These are phyloP conservation scores for Saksenaea oblongispora DNA, from an alignment of 371 early-diverging fungal genomes.

Conservation along the genomic window DNA sequence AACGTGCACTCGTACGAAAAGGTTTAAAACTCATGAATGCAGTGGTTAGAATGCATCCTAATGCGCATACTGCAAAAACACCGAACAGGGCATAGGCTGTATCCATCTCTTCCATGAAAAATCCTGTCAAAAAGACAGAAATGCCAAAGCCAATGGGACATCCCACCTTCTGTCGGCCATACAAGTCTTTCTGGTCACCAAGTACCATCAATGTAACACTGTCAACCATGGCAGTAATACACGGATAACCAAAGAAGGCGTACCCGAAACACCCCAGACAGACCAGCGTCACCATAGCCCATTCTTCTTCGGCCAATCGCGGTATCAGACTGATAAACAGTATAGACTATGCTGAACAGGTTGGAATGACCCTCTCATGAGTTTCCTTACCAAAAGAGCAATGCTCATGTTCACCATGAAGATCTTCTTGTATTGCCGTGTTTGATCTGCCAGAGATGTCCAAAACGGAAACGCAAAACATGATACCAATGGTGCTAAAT, in stretches of 20 bases:
- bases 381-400: slow-evolving; percentile 23
- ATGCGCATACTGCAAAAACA: slow-evolving; percentile 17
- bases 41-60: slow-evolving; percentile 24
- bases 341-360: slow-evolving; percentile 19
- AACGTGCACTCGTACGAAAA: neutral
- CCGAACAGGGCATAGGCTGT: slow-evolving; percentile 31
- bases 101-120: slow-evolving; percentile 24
- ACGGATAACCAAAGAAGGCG: slow-evolving; percentile 40
- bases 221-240: slow-evolving; percentile 33
- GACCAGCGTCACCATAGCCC: slow-evolving; percentile 19
- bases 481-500: slow-evolving; percentile 39
- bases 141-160: slow-evolving; percentile 36
- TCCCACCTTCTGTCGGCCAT: slow-evolving; percentile 38
- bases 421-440: slow-evolving; percentile 26
- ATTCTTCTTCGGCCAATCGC: slow-evolving; percentile 14
- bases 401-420: slow-evolving; percentile 37
- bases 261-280: slow-evolving; percentile 35
- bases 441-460: slow-evolving; percentile 31
- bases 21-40: slow-evolving; percentile 13
- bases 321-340: slow-evolving; percentile 31
- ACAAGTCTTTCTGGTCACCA: slow-evolving; percentile 29
- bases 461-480: slow-evolving; percentile 40
- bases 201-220: slow-evolving; percentile 26
- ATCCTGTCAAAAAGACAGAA: slow-evolving; percentile 34
- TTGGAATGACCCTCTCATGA: neutral